Base-by-base conservation (phyloP, 2,329 filamentous ascomycete genomes). In the Plenodomus tracheiphilus region DNA sequence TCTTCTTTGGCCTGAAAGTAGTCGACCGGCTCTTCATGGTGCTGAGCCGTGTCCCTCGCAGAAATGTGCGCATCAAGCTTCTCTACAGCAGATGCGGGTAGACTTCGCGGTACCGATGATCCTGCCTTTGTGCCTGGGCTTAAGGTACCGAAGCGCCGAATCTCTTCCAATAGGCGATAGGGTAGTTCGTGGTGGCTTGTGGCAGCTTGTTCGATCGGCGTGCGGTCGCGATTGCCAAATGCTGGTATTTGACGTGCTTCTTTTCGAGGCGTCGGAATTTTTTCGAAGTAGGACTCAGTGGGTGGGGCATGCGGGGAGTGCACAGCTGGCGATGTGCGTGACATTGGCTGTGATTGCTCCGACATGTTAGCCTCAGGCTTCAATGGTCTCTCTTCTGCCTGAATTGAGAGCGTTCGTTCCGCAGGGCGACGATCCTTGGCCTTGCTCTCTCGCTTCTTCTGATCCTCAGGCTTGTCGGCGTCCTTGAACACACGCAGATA, bases 401-500 rank as follows among this genome's bases (percentile, higher is more conserved):
- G 45, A 25, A 42, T 45, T 9, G 53, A 54, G 1, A 65, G 56
- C 18, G 64, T 51, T 36, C 63, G 65, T 11, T 75, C 71, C 22
- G 67, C 54, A 7, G 52, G 39, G 28, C 66, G 62, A 48, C 71
- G 69, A 37, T 75, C 67, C 56, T 71, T 71, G 19, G 63, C 59
- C 45, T 77, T 74, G 47, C 75, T 74, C 50, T 81, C 76, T 56
- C 76, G 66, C 64, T 76, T 73, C 61, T 79, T 80, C 46, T 78
- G 75, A 53, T 81, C 79, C 25, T 80, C 77, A 19, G 77, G 77
- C 6, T 74, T 75, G 45, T 83, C 82, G 49, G 83, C 84, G 53
- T 85, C 82, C 60, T 84, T 84, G 72, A 86, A 87, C 5, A 87
- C 71, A 11, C 84, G 82, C 44, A 87, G 72, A 59, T 84, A 85